A percentile compares a stretch with the other conserved stretches of the same genome.
Evolutionary conservation across 352 stramenopile genomes (phyloP).

Genomic region (Globisporangium canariense): DNA sequence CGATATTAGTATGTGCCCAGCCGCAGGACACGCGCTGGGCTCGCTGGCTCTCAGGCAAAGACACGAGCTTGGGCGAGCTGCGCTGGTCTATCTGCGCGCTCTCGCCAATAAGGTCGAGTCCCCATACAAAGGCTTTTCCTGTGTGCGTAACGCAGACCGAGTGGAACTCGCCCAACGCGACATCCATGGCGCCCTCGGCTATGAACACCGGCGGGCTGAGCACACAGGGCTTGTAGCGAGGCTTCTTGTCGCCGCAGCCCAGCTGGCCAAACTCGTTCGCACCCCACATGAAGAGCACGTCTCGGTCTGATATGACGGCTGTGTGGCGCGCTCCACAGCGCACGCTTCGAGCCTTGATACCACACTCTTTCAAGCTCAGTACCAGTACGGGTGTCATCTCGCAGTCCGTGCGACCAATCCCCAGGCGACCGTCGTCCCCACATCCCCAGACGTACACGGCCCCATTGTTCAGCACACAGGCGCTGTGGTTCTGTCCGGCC

Average conservation of each 20-base stretch:
- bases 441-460: conserved; percentile 78
- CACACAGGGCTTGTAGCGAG: conserved; percentile 39
- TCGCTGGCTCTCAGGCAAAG: conserved; percentile 32
- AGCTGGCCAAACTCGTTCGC: conserved; percentile 81
- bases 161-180: conserved; percentile 72
- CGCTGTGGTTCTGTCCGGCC: conserved; percentile 72
- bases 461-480: conserved; percentile 65
- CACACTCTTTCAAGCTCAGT: conserved; percentile 32
- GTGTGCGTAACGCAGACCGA: conserved; percentile 48
- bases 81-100: conserved; percentile 38
- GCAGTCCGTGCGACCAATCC: conserved; percentile 37
- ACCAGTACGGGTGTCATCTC: conserved; percentile 34
- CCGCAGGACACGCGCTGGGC: conserved; percentile 53
- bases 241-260: conserved; percentile 52
- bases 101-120: conserved; percentile 51
- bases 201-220: conserved; percentile 37
- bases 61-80: conserved; percentile 26
- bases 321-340: conserved; percentile 69
- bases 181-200: conserved; percentile 45
- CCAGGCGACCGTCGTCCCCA: conserved; percentile 62
- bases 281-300: conserved; percentile 76
- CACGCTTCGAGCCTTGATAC: conserved; percentile 41
- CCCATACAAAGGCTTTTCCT: conserved; percentile 56
- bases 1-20: conserved; percentile 65
- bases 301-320: conserved; percentile 55